Evolutionary conservation across 1,284 basidiomycete species (phyloP).

Genomic region (Tetrapyrgos nigripes): DNA sequence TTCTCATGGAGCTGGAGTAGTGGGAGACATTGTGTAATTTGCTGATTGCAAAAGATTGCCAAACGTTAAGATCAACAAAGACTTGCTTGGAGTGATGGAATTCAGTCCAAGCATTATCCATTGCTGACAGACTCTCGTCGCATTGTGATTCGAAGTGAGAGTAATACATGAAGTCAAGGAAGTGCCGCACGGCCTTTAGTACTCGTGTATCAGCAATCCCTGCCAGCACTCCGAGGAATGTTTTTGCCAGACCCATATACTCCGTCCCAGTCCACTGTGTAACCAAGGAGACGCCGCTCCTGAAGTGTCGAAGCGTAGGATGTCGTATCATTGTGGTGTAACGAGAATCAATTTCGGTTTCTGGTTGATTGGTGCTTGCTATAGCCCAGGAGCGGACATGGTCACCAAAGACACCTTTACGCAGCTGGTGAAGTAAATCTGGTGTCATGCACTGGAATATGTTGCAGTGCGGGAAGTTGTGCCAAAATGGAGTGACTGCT

Average conservation of each 20-base stretch:
- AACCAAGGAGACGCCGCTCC: constrained; percentile 18
- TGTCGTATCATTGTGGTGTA: constrained; percentile 24
- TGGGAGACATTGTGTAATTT: constrained; percentile 27
- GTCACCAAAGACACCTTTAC: constrained; percentile 24
- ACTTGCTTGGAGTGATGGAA: constrained; percentile 21
- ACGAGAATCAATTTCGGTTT: constrained; percentile 29
- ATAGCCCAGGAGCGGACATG: constrained; percentile 8
- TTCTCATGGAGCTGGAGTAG: constrained; percentile 13
- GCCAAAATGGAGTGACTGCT: constrained; percentile 12
- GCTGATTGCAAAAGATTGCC: constrained; percentile 23
- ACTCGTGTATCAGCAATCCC: constrained; percentile 11
- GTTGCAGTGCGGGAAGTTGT: constrained; percentile 7
- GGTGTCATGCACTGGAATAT: too few species aligned
- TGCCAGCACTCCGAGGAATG: constrained; percentile 17
- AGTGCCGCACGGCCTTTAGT: constrained; percentile 13
- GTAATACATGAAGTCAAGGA: constrained; percentile 27
- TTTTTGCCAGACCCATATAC: constrained; percentile 19
- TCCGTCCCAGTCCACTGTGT: constrained; percentile 23
- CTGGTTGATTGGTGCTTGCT: background rate
- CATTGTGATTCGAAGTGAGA: constrained; percentile 23
- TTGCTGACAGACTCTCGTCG: constrained; percentile 12
- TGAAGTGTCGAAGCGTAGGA: constrained; percentile 30
- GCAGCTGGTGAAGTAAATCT: too few species aligned
- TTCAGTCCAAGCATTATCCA: constrained; percentile 16
- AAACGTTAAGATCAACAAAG: constrained; percentile 2